A percentile compares a stretch with the other conserved stretches of the same genome.
Conservation (phyloP, 1,284 basidiomycete species). For the Fomitopsis schrenkii region DNA sequence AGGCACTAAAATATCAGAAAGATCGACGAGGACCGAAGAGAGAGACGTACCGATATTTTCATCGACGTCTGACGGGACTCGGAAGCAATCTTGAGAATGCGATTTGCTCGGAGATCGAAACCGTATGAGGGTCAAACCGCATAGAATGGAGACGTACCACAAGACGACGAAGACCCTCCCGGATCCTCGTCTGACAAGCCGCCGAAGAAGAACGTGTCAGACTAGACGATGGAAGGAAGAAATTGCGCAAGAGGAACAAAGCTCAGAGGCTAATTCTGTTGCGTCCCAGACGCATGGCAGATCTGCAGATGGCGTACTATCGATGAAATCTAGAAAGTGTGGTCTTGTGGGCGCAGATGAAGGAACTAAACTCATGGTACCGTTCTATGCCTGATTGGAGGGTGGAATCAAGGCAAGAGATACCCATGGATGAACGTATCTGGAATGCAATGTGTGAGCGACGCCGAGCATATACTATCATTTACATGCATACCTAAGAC, state of each 20-base stretch:
- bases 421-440: too few species aligned
- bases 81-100: neutral
- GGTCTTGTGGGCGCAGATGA: neutral
- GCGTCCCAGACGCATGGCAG: neutral
- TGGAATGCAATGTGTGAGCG: too few species aligned
- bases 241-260: neutral
- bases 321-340: slow-evolving; percentile 1
- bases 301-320: neutral
- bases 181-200: neutral
- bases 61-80: neutral
- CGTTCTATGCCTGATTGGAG: neutral
- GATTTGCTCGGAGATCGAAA: neutral
- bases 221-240: neutral
- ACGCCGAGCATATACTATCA: too few species aligned
- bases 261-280: neutral
- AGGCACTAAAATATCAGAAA: neutral
- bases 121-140: neutral
- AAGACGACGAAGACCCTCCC: neutral
- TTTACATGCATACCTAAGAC: too few species aligned
- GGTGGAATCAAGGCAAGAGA: neutral
- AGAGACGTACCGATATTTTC: neutral
- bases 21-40: neutral
- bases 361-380: neutral
- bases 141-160: neutral
- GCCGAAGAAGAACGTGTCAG: neutral